Conservation (phyloP, 352 stramenopile genomes). For the Phytophthora megakarya region DNA sequence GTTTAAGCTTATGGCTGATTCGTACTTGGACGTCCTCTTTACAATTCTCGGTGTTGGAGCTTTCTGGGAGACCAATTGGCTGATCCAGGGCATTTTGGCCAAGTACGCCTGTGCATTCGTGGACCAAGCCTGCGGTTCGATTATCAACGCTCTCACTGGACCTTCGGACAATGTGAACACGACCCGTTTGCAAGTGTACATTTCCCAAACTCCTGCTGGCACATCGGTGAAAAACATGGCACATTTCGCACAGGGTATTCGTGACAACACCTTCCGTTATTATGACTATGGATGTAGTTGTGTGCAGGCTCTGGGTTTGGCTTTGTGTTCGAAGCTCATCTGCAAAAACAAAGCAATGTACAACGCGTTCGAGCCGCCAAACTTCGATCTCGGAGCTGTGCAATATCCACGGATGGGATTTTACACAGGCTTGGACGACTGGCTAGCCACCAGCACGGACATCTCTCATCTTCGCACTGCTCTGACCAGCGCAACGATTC, state of each 20-base stretch:
- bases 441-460: slow-evolving; percentile 51
- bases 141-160: slow-evolving; percentile 62
- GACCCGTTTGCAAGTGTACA: slow-evolving; percentile 64
- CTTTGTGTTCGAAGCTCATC: slow-evolving; percentile 44
- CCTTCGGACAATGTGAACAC: slow-evolving; percentile 61
- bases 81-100: slow-evolving; percentile 60
- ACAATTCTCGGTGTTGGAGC: slow-evolving; percentile 46
- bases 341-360: slow-evolving; percentile 69
- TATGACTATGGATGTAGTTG: slow-evolving; percentile 70
- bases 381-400: slow-evolving; percentile 48
- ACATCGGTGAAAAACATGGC: slow-evolving; percentile 72
- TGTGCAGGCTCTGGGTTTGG: slow-evolving; percentile 37
- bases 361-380: slow-evolving; percentile 49
- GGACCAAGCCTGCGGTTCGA: slow-evolving; percentile 47
- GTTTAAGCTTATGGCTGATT: slow-evolving; percentile 48
- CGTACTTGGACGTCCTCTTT: slow-evolving; percentile 54
- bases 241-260: slow-evolving; percentile 66
- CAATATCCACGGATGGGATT: slow-evolving; percentile 58
- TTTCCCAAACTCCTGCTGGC: slow-evolving; percentile 61
- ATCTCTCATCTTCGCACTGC: slow-evolving; percentile 49
- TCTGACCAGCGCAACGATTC: slow-evolving; percentile 51
- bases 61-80: slow-evolving; percentile 50
- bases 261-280: slow-evolving; percentile 58
- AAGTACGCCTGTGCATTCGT: slow-evolving; percentile 61
- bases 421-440: slow-evolving; percentile 56